These are phyloP conservation scores for Litchi chinensis DNA, from an alignment of 345 rosid species.

Conservation along the genomic window DNA sequence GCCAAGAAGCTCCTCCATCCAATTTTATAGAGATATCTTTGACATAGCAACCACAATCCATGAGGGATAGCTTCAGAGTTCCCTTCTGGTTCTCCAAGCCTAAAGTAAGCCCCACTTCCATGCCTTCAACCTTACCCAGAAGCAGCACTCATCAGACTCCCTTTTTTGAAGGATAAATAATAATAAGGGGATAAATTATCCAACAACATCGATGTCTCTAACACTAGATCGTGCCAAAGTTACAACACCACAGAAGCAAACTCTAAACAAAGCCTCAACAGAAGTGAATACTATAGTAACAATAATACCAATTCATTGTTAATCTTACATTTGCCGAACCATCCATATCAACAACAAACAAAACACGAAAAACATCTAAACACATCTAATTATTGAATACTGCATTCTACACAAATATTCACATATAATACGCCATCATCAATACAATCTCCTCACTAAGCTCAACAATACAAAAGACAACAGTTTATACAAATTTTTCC, in stretches of 20 bases:
- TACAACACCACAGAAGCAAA: neutral
- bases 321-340: neutral
- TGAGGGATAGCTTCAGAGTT: constrained; percentile 66
- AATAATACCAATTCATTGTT: neutral
- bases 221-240: neutral
- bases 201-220: neutral
- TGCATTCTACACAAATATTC: neutral
- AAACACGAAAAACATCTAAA: neutral
- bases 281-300: neutral
- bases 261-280: neutral
- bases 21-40: constrained; percentile 64
- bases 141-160: constrained; percentile 52
- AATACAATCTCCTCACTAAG: neutral
- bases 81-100: constrained; percentile 77
- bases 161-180: constrained; percentile 37
- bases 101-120: constrained; percentile 90
- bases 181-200: constrained; percentile 17
- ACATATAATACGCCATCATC: neutral
- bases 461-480: neutral
- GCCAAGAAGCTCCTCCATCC: constrained; percentile 98
- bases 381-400: neutral
- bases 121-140: constrained; percentile 91
- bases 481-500: neutral
- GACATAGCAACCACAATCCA: constrained; percentile 82
- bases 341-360: neutral